Base-by-base conservation (phyloP, 2,329 filamentous ascomycete species). In the Calonectria pseudoreteaudii region DNA sequence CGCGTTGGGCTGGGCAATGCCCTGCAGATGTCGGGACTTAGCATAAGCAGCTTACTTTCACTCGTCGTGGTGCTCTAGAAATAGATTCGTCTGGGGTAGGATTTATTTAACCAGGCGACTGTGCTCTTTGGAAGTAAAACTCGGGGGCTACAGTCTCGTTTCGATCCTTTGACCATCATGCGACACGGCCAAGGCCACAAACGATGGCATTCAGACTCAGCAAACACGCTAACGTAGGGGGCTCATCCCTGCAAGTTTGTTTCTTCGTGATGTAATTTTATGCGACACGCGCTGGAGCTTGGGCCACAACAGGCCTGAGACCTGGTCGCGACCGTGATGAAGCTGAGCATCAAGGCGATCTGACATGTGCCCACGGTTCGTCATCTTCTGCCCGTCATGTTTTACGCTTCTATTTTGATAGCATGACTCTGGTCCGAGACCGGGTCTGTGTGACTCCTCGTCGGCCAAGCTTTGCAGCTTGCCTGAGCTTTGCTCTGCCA, bases 241-340 rank as follows among this genome's bases (percentile, higher is more conserved):
- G 14, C 14, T 62, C 7, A 41, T 62, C 56, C 56, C 36, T 41
- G 36, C 34, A 41, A 13, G n/a, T 26, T 62, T 62, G 56, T 62
- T 62, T 62, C 56, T 62, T 62, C 28, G 23, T 62, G 56, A 41
- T 41, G 56, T 28, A 62, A 62, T 62, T 62, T 62, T 62, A 62
- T 62, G 56, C 56, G 28, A 28, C 34, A 34, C 56, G 41, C 23
- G 26, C 56, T 11, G 38, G 23, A 62, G 56, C 56, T 62, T 41
- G 36, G 56, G 56, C 23, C 56, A 28, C 10, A 23, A 41, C 56
- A 26, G n/a, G 56, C 23, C 31, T 3, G 13, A 26, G 34, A 20
- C 14, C 18, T 31, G 13, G 26, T 28, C 26, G 16, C 16, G 34
- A 2, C 34, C 14, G 14, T 41, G 14, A 23, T 34, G 18, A 28